Percentiles rank a stretch among this genome's conserved stretches.
Conservation (phyloP, 208 protist species). For the Blechomonas ayalai region DNA sequence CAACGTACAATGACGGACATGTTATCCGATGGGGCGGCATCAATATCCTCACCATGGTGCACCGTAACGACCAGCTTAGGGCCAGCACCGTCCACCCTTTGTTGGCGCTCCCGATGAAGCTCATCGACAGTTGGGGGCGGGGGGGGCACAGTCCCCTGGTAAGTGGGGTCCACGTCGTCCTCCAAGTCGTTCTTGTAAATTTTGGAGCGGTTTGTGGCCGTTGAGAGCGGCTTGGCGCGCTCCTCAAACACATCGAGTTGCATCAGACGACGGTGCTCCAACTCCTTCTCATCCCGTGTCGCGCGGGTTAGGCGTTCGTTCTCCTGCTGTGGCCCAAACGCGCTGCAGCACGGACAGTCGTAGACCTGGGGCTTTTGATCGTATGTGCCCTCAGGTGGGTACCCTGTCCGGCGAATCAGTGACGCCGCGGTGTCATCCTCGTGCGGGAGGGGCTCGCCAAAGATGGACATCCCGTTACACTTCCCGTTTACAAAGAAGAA, state of each 20-base stretch:
- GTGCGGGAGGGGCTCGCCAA: conserved; percentile 70
- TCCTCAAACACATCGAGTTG: conserved; percentile 89
- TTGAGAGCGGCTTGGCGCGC: conserved; percentile 56
- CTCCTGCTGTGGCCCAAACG: conserved; percentile 50
- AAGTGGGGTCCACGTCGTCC: conserved; percentile 26
- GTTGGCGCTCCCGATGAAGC: conserved; percentile 23
- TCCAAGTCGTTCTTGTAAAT: conserved; percentile 25
- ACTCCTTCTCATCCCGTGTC: conserved; percentile 57
- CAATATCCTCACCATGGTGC: conserved; percentile 74
- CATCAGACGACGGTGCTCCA: conserved; percentile 51
- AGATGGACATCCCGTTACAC: conserved; percentile 71
- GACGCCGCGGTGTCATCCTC: conserved; percentile 87
- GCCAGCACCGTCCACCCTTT: conserved; percentile 10
- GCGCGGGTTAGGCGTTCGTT: conserved; percentile 51
- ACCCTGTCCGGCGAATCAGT: conserved; percentile 78
- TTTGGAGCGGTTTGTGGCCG: conserved; percentile 22
- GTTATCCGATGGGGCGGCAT: conserved; percentile 37
- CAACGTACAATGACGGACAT: conserved; percentile 81
- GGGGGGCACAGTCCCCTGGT: conserved; percentile 32
- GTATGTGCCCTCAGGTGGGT: conserved; percentile 65
- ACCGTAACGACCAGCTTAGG: conserved; percentile 81
- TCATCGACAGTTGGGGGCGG: conserved; percentile 69
- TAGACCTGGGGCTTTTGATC: conserved; percentile 83
- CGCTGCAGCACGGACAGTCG: conserved; percentile 75
- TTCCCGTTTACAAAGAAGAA: conserved; percentile 6